phyloP scores from a whole-genome alignment of 2,329 filamentous ascomycete genomes.

The Apiospora marii region DNA sequence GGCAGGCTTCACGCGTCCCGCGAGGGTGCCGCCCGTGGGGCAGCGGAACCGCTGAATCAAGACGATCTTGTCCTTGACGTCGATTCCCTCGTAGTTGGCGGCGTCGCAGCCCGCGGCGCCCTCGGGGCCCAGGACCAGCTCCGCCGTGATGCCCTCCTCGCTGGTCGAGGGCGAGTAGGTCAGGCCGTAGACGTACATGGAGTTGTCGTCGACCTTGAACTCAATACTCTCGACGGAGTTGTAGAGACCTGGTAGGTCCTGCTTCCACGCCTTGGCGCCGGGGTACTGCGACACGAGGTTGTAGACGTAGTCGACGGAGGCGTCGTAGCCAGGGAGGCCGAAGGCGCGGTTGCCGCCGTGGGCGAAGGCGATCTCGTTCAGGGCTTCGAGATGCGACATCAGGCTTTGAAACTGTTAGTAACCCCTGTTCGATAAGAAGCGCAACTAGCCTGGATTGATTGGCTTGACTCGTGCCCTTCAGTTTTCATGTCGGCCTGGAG shows the following conservation, averaged over 20 bases:
- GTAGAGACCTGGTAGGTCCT: conserved; percentile 57
- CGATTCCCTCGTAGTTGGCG: conserved; percentile 43
- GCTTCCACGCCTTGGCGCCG: conserved; percentile 50
- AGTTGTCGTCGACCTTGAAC: conserved; percentile 42
- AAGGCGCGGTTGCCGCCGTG: conserved; percentile 63
- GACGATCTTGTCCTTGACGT: conserved; percentile 50
- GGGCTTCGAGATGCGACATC: conserved; percentile 53
- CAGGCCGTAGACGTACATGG: conserved; percentile 50
- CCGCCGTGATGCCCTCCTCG: conserved; percentile 50
- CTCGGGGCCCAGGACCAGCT: conserved; percentile 48
- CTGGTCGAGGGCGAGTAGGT: conserved; percentile 57
- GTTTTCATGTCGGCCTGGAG: conserved; percentile 26
- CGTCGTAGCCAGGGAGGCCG: conserved; percentile 56
- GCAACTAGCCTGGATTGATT: neutral
- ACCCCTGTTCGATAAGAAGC: too few species aligned
- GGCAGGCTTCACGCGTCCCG: conserved; percentile 48
- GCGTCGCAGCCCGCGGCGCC: conserved; percentile 49
- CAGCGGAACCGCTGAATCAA: conserved; percentile 50
- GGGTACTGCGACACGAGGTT: conserved; percentile 52
- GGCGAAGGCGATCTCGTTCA: conserved; percentile 55
- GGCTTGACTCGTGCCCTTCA: neutral
- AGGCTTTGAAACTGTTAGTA: conserved; percentile 44
- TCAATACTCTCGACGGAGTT: conserved; percentile 48
- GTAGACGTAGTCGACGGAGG: conserved; percentile 58
- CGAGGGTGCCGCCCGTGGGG: conserved; percentile 49